Percentiles rank a stretch among this genome's conserved stretches.
phyloP scores from a whole-genome alignment of 257 asterid genomes.

The Perilla frutescens region DNA sequence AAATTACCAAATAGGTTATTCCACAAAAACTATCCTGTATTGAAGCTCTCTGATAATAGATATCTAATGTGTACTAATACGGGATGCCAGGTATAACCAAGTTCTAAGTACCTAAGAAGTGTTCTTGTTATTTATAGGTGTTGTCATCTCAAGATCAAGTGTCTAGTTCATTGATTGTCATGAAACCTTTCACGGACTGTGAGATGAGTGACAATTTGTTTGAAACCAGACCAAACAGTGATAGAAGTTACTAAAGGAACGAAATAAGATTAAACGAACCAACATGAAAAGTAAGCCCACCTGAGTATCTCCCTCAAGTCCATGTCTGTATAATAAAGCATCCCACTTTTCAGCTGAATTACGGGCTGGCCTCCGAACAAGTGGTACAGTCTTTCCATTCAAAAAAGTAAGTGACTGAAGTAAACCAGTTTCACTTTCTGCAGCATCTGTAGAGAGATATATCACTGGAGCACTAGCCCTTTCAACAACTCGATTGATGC shows the following conservation, averaged over 20 bases:
- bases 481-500: conserved; percentile 82
- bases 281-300: conserved; percentile 46
- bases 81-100: not conserved
- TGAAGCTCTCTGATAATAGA: no score
- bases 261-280: not conserved
- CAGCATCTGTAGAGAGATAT: conserved; percentile 96
- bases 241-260: not conserved
- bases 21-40: not conserved
- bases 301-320: conserved; percentile 86
- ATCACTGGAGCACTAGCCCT: conserved; percentile 77
- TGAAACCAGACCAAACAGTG: not conserved
- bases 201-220: not conserved
- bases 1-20: not conserved
- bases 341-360: conserved; percentile 97
- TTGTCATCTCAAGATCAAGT: conserved; percentile 12
- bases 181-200: not conserved
- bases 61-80: not conserved
- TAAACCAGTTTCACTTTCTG: conserved; percentile 86
- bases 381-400: conserved; percentile 86
- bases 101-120: conserved; percentile 3
- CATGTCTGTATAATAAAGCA: conserved; percentile 88
- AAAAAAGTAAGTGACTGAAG: conserved; percentile 77
- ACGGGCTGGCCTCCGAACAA: conserved; percentile 84
- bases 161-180: conserved; percentile 9
- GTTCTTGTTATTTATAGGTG: not conserved